A percentile compares a stretch with the other conserved stretches of the same genome.
Evolutionary conservation across 371 early-diverging fungal genomes (phyloP).

Genomic region (Mucor piriformis): DNA sequence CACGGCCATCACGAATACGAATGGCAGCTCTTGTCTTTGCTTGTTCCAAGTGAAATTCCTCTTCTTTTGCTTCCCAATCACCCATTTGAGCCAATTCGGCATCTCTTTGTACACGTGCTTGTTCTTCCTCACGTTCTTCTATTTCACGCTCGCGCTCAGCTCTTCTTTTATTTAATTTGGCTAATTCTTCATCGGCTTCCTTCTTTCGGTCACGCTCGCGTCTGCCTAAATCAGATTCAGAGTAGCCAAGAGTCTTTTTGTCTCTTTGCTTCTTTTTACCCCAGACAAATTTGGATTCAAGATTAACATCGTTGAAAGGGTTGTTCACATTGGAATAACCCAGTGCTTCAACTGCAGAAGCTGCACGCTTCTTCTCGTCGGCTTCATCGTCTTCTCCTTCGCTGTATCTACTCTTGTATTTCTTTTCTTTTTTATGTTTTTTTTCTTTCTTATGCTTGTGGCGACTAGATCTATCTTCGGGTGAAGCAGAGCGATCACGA

Average conservation of each 20-base stretch:
- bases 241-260: slow-evolving; percentile 63
- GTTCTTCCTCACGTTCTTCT: slow-evolving; percentile 83
- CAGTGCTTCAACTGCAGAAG: slow-evolving; percentile 33
- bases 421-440: slow-evolving; percentile 7
- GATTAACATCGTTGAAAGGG: slow-evolving; percentile 82
- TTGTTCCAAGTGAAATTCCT: slow-evolving; percentile 89
- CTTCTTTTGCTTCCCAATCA: slow-evolving; percentile 95
- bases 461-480: neutral
- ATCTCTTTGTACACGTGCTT: slow-evolving; percentile 72
- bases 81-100: slow-evolving; percentile 85
- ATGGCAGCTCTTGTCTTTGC: slow-evolving; percentile 91
- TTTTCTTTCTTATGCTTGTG: slow-evolving; percentile 19
- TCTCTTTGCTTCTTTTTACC: slow-evolving; percentile 67
- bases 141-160: slow-evolving; percentile 83
- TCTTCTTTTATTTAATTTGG: slow-evolving; percentile 78
- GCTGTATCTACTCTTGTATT: slow-evolving; percentile 3
- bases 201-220: slow-evolving; percentile 67
- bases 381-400: slow-evolving; percentile 13
- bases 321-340: slow-evolving; percentile 79
- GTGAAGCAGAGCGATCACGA: slow-evolving; percentile 17
- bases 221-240: slow-evolving; percentile 56
- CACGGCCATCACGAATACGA: slow-evolving; percentile 83
- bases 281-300: slow-evolving; percentile 91
- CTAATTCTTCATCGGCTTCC: slow-evolving; percentile 80
- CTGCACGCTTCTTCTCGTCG: slow-evolving; percentile 11